phyloP scores from a whole-genome alignment of 1,284 basidiomycete species.

The Cystobasidium pallidum region DNA sequence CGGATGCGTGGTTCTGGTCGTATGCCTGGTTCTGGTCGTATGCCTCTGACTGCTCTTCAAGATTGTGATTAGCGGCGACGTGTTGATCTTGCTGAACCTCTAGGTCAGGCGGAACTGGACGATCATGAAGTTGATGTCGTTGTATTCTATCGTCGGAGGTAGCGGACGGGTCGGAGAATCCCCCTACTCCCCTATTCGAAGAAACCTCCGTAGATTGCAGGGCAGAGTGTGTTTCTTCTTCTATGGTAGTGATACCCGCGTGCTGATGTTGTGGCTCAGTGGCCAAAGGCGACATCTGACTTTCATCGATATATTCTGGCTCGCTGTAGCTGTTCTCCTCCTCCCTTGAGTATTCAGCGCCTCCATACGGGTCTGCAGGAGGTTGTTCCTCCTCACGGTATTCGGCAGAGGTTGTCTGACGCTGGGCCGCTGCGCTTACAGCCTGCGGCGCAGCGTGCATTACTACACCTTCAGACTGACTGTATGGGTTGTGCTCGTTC shows the following conservation, averaged over 20 bases:
- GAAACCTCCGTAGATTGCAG: conserved; percentile 13
- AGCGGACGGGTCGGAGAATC: not conserved
- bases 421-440: not conserved
- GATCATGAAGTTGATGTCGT: conserved; percentile 26
- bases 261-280: not conserved
- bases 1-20: not conserved
- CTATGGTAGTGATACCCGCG: conserved; percentile 7
- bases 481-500: not conserved
- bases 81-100: not conserved
- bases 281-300: not conserved
- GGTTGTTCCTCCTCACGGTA: not conserved
- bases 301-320: conserved; percentile 23
- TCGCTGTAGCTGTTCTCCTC: conserved; percentile 7
- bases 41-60: not conserved
- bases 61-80: not conserved
- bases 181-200: not conserved
- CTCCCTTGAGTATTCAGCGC: conserved; percentile 16
- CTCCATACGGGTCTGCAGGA: conserved; percentile 8
- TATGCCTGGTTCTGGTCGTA: not conserved
- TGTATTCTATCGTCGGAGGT: conserved; percentile 1
- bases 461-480: not conserved
- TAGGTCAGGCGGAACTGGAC: conserved; percentile 11
- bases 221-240: conserved; percentile 22
- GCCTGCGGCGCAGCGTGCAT: not conserved
- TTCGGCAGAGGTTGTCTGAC: not conserved